Percentiles rank a stretch among this genome's conserved stretches.
These are phyloP conservation scores for Castanea mollissima DNA, from an alignment of 306 rosid genomes.

Conservation along the genomic window DNA sequence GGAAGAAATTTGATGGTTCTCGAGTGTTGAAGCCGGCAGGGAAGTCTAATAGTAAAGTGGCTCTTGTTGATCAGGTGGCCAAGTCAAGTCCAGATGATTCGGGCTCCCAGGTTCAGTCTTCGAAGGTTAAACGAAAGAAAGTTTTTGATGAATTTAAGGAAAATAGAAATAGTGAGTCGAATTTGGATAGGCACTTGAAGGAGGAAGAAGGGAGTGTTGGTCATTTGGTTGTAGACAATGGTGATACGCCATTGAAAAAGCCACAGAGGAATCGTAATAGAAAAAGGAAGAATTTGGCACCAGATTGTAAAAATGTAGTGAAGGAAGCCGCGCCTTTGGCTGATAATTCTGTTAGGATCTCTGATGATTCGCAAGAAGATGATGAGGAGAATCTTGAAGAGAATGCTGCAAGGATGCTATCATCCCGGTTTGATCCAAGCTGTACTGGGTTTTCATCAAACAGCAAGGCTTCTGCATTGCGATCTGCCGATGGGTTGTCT, in stretches of 20 bases:
- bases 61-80: slow-evolving; percentile 38
- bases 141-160: slow-evolving; percentile 41
- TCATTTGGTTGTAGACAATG: slow-evolving; percentile 53
- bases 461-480: slow-evolving; percentile 52
- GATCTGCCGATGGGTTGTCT: slow-evolving; percentile 52
- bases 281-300: slow-evolving; percentile 41
- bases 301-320: slow-evolving; percentile 31
- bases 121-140: slow-evolving; percentile 26
- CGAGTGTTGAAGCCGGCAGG: slow-evolving; percentile 33
- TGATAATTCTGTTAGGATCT: slow-evolving; percentile 36
- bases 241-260: slow-evolving; percentile 41
- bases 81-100: slow-evolving; percentile 46
- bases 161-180: slow-evolving; percentile 41
- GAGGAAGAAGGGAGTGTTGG: slow-evolving; percentile 40
- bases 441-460: slow-evolving; percentile 78
- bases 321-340: slow-evolving; percentile 49
- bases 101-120: slow-evolving; percentile 33
- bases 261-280: slow-evolving; percentile 45
- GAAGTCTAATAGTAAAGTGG: slow-evolving; percentile 39
- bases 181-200: slow-evolving; percentile 38
- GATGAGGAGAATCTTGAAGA: slow-evolving; percentile 97
- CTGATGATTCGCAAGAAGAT: slow-evolving; percentile 54
- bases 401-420: slow-evolving; percentile 96
- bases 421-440: slow-evolving; percentile 96
- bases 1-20: slow-evolving; percentile 55